Percentiles rank a stretch among this genome's conserved stretches.
Conservation (phyloP, 352 stramenopile species). For the Globisporangium ultimum region DNA sequence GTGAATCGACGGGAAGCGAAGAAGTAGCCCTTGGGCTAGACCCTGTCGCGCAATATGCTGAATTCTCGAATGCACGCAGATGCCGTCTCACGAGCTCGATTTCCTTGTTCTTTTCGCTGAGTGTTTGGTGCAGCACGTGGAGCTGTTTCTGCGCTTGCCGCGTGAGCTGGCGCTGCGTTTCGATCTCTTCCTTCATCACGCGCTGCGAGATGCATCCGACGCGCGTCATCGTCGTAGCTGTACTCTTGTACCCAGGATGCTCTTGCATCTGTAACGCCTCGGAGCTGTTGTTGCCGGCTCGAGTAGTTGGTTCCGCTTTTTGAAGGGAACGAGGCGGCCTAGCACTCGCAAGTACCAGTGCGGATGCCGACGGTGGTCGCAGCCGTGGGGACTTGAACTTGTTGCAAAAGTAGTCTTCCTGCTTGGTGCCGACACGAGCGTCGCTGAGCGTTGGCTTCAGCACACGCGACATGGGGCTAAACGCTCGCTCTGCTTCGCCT, state of each 20-base stretch:
- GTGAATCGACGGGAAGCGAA: too few relatives aligned
- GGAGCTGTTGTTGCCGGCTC: background rate
- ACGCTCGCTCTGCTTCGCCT: background rate
- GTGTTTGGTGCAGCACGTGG: slow-evolving; percentile 33
- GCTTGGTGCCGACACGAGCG: slow-evolving; percentile 5
- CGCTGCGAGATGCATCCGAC: slow-evolving; percentile 23
- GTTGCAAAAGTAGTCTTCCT: slow-evolving; percentile 11
- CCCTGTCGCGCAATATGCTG: background rate
- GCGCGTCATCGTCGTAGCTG: background rate
- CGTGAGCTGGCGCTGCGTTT: slow-evolving; percentile 44
- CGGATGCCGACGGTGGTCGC: slow-evolving; percentile 6
- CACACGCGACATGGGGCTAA: background rate
- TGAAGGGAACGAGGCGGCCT: slow-evolving; percentile 1
- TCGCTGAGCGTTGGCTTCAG: slow-evolving; percentile 7
- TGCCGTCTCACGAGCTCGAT: slow-evolving; percentile 34
- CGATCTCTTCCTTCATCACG: slow-evolving; percentile 57
- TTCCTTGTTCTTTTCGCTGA: slow-evolving; percentile 31
- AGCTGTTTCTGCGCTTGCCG: slow-evolving; percentile 39
- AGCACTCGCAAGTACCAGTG: background rate
- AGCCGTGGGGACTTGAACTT: slow-evolving; percentile 10
- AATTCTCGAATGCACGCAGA: slow-evolving; percentile 23
- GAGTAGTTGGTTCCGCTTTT: background rate
- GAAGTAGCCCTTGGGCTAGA: too few relatives aligned
- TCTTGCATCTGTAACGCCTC: background rate
- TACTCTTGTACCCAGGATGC: background rate